phyloP scores from a whole-genome alignment of 768 basidiomycete genomes.

The Lactifluus piperatus region DNA sequence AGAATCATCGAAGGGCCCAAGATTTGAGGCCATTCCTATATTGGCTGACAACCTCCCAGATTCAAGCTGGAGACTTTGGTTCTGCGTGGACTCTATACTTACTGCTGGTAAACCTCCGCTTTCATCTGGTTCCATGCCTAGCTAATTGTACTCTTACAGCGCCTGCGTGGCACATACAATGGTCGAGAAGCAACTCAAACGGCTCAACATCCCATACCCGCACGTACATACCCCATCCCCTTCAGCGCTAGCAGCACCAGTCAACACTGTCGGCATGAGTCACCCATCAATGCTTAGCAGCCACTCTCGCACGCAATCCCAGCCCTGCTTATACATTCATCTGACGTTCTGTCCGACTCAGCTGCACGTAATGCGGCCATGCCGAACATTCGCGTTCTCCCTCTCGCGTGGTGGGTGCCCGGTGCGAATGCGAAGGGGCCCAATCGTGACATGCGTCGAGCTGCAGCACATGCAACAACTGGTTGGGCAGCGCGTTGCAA shows the following conservation, averaged over 20 bases:
- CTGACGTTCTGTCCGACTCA: slow-evolving; percentile 71
- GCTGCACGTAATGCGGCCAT: slow-evolving; percentile 88
- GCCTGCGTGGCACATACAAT: slow-evolving; percentile 87
- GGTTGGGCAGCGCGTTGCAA: slow-evolving; percentile 45
- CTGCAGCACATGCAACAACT: slow-evolving; percentile 85
- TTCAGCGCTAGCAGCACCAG: slow-evolving; percentile 25
- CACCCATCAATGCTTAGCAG: slow-evolving; percentile 40
- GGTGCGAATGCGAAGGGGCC: slow-evolving; percentile 8
- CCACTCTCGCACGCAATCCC: slow-evolving; percentile 69
- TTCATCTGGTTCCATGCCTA: not conserved
- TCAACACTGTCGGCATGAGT: not conserved
- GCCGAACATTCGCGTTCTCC: slow-evolving; percentile 85
- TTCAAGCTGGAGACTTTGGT: slow-evolving; percentile 69
- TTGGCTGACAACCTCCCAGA: slow-evolving; percentile 15
- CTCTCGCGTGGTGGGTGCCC: slow-evolving; percentile 81
- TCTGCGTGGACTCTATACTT: slow-evolving; percentile 72
- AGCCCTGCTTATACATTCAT: slow-evolving; percentile 72
- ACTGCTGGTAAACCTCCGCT: slow-evolving; percentile 59
- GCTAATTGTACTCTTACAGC: slow-evolving; percentile 31
- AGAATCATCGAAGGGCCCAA: slow-evolving; percentile 3
- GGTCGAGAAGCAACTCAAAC: slow-evolving; percentile 81
- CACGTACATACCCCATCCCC: slow-evolving; percentile 54
- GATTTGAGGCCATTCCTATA: not conserved
- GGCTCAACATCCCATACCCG: slow-evolving; percentile 67
- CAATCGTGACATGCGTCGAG: slow-evolving; percentile 81